These are phyloP conservation scores for Abrus precatorius DNA, from an alignment of 306 rosid species.

Conservation along the genomic window DNA sequence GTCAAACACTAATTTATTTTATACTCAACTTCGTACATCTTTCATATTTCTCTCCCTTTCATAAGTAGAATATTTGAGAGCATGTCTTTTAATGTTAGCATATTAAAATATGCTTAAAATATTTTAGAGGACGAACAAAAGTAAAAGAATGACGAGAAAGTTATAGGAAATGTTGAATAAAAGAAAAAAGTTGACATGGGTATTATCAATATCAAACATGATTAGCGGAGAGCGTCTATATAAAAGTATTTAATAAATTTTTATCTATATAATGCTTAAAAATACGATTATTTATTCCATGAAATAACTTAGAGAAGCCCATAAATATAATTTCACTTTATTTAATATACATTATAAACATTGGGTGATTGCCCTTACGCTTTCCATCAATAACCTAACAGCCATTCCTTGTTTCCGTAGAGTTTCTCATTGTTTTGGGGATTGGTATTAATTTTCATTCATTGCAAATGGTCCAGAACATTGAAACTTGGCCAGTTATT, in stretches of 20 bases:
- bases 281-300: no score
- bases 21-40: constrained; percentile 55
- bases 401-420: constrained; percentile 22
- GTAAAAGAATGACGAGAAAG: constrained; percentile 19
- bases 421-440: constrained; percentile 31
- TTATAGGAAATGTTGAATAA: constrained; percentile 16
- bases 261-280: no score
- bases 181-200: neutral
- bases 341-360: no score
- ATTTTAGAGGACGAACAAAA: neutral
- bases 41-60: constrained; percentile 1
- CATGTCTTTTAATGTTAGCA: neutral
- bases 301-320: no score
- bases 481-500: constrained; percentile 48
- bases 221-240: neutral
- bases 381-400: constrained; percentile 24
- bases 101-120: constrained; percentile 29
- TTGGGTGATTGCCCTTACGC: constrained; percentile 14
- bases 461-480: constrained; percentile 64
- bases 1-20: constrained; percentile 72
- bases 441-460: constrained; percentile 51
- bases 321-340: no score
- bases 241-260: neutral
- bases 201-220: constrained; percentile 24
- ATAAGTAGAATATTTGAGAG: constrained; percentile 34